Base-by-base conservation (phyloP, 148 eudicot genomes). In the Camellia japonica region DNA sequence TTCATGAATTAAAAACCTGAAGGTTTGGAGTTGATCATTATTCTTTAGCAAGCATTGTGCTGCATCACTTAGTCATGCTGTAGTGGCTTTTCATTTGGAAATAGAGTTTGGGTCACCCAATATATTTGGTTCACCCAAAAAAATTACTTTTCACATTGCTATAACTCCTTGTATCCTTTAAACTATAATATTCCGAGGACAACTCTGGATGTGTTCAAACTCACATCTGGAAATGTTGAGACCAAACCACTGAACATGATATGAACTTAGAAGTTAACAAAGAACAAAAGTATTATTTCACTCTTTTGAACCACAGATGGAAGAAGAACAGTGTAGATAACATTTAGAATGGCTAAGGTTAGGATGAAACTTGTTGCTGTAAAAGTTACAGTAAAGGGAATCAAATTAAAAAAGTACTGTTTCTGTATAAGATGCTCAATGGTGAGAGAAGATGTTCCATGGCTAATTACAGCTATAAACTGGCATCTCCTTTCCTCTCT, bases 1-100 rank as follows among this genome's bases (percentile, higher is more conserved):
- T 23, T 43, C 76, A 58, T 59, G 42, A 58, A 81, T 5, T 42
- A 43, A 20, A 65, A 42, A 62, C 65, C 79, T 62, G 13, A 30
- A 61, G 3, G 14, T 43, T 49, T 1, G 71, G 70, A 68, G 47
- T 38, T 54, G 52, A 65, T 67, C 55, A 56, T 65, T 59, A 5
- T 19, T 47, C 14, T 70, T 60, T 74, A 10, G 61, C 63, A 68
- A n/a, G 7, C 19, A 23, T 23, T 44, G 5, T 49, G 74, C 64
- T 81, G 80, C 79, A 76, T 58, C 54, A 44, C 46, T 8, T 60
- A 16, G 68, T 60, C 7, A 20, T 51, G 8, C 30, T 4, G 18
- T 67, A 61, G 38, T 59, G n/a, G 55, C 11, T 10, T 75, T 62
- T 44, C 51, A 13, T 76, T 46, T 9, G 3, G 38, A 59, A 58